Conservation (phyloP, 148 eudicot species). For the Agrostemma githago region DNA sequence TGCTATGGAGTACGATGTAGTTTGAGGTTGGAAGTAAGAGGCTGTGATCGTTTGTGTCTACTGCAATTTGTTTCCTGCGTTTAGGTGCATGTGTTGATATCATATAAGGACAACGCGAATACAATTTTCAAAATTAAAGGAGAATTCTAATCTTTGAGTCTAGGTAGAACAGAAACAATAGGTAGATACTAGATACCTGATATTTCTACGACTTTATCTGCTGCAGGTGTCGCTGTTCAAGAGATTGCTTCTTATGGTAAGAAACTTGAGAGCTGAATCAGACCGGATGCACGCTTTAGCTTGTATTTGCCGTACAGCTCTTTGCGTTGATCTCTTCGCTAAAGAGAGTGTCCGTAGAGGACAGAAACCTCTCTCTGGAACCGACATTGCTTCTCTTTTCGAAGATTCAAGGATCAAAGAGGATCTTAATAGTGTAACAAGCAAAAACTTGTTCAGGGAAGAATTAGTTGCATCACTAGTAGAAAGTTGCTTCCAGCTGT, state of each 20-base stretch:
- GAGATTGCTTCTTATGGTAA: constrained; percentile 92
- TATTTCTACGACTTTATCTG: constrained; percentile 8
- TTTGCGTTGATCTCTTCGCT: constrained; percentile 92
- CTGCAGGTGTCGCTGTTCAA: constrained; percentile 83
- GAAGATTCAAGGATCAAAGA: constrained; percentile 75
- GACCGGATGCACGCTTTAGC: constrained; percentile 99
- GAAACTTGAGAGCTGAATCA: constrained; percentile 97
- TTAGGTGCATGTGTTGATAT: background rate
- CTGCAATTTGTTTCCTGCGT: background rate
- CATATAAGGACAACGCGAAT: background rate
- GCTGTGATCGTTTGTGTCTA: background rate
- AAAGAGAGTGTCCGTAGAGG: constrained; percentile 92
- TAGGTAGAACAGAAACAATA: background rate
- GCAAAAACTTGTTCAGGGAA: constrained; percentile 93
- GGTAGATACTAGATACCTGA: constrained; percentile 5
- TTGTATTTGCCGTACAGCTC: constrained; percentile 97
- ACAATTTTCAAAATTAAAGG: background rate
- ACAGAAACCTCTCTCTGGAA: constrained; percentile 92
- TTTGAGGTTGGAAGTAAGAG: background rate
- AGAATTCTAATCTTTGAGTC: background rate
- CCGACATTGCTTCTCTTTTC: constrained; percentile 91
- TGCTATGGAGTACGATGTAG: background rate
- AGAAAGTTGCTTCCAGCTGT: constrained; percentile 98
- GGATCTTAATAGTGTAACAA: constrained; percentile 74
- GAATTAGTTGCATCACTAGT: constrained; percentile 91